A percentile compares a stretch with the other conserved stretches of the same genome.
phyloP scores from a whole-genome alignment of 2,329 filamentous ascomycete species.

The Fusarium sp. region DNA sequence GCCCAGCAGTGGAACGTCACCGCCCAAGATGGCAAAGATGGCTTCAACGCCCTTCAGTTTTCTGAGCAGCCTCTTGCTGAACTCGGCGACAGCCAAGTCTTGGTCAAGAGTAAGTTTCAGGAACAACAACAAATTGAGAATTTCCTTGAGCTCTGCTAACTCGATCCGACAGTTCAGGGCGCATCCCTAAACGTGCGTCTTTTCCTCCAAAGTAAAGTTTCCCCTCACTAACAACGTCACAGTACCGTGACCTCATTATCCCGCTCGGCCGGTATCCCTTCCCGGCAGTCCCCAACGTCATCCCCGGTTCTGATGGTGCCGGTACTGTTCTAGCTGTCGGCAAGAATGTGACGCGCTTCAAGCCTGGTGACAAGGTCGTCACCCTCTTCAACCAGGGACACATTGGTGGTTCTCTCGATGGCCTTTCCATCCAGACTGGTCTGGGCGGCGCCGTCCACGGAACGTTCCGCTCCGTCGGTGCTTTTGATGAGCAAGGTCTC shows the following conservation, averaged over 20 bases:
- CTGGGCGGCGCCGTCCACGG: constrained; percentile 75
- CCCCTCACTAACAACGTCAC: constrained; percentile 8
- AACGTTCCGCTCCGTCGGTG: constrained; percentile 69
- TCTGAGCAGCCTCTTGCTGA: constrained; percentile 64
- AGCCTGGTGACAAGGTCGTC: constrained; percentile 61
- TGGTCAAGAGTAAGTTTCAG: constrained; percentile 63
- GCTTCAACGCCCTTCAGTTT: constrained; percentile 67
- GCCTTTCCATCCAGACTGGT: constrained; percentile 56
- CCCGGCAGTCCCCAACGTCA: constrained; percentile 52
- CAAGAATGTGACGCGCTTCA: constrained; percentile 56
- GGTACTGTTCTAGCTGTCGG: constrained; percentile 63
- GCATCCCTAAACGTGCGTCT: constrained; percentile 59
- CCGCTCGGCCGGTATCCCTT: constrained; percentile 59
- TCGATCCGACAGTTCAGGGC: constrained; percentile 51
- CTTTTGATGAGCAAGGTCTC: constrained; percentile 72
- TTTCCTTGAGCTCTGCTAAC: constrained; percentile 10
- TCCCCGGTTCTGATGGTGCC: constrained; percentile 62
- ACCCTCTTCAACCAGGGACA: constrained; percentile 69
- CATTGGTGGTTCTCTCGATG: constrained; percentile 54
- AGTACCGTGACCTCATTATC: constrained; percentile 62
- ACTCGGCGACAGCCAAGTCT: constrained; percentile 73
- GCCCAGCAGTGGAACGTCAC: constrained; percentile 65
- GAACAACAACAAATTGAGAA: background rate
- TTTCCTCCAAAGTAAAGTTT: background rate
- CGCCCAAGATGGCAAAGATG: constrained; percentile 49